phyloP scores from a whole-genome alignment of 2,329 filamentous ascomycete genomes.

The Nothophaeocryptopus gaeumannii region DNA sequence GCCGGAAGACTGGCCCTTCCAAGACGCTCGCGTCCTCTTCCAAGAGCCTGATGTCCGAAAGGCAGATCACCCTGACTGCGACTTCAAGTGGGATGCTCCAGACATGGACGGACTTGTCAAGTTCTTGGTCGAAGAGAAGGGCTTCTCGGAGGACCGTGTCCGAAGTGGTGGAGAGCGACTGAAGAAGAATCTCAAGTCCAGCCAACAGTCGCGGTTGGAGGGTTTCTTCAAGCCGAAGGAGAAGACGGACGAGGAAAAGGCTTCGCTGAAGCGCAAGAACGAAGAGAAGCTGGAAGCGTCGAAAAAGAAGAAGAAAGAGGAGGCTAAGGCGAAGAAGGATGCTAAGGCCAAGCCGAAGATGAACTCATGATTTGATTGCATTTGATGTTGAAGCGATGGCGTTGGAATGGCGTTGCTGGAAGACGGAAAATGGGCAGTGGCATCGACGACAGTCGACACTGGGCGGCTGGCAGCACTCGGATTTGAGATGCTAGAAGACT shows the following conservation, averaged over 20 bases:
- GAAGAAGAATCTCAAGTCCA: conserved; percentile 85
- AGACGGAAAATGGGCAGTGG: background rate
- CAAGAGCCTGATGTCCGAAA: conserved; percentile 82
- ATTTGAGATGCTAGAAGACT: too few species aligned
- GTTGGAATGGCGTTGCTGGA: conserved; percentile 19
- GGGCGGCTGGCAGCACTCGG: too few species aligned
- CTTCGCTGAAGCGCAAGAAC: conserved; percentile 83
- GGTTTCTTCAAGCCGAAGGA: conserved; percentile 95
- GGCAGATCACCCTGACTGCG: conserved; percentile 81
- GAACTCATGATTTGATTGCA: conserved; percentile 28
- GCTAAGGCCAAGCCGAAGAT: conserved; percentile 74
- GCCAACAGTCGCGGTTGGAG: conserved; percentile 86
- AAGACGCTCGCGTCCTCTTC: conserved; percentile 88
- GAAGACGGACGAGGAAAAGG: conserved; percentile 83
- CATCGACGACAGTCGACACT: background rate
- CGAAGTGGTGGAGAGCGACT: conserved; percentile 72
- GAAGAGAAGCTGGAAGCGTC: conserved; percentile 88
- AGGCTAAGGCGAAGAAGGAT: conserved; percentile 92
- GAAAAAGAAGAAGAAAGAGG: conserved; percentile 92
- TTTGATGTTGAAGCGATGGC: conserved; percentile 21
- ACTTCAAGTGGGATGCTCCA: conserved; percentile 97
- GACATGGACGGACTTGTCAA: conserved; percentile 86
- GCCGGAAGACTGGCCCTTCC: conserved; percentile 95
- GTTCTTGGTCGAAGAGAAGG: conserved; percentile 90
- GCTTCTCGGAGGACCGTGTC: conserved; percentile 93